Base-by-base conservation (phyloP, 495 filamentous ascomycete species). In the Astrothelium subdiscretum region DNA sequence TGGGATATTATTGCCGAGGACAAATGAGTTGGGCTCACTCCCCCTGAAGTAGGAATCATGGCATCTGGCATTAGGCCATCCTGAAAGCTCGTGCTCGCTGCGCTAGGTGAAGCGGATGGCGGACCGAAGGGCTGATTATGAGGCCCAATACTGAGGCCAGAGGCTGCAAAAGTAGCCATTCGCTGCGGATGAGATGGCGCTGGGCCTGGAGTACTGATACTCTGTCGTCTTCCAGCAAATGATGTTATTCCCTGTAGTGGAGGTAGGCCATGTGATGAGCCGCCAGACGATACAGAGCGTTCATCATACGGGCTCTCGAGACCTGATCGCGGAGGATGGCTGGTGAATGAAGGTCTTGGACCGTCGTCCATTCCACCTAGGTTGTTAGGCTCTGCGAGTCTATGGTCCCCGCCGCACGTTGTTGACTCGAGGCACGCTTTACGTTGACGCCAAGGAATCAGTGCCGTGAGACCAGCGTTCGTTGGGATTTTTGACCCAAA, bases 1-100 rank as follows among this genome's bases (percentile, higher is more conserved):
- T 95, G 92, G 26, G 85, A 83, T 62, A 80, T 77, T 54, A 77
- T 72, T 63, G 69, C 64, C 24, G 73, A 67, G 40, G 78, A 78
- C 18, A 78, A 72, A 27, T 77, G 74, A 38, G 79, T 65, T 42
- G 77, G 78, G 35, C 78, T 73, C 58, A 82, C 69, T 44, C 71
- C 74, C 57, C 78, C 68, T 35, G 73, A 68, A 18, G 75, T 71
- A 22, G 76, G 52, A 35, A 67, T 65, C 22, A 76, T 24, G 18
- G 58, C 58, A 13, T 66, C 68, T 18, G 58, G 62, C 12, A 59
- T 32, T 2, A 63, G 60, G 10, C 51, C 44, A 32, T 72, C 70
- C n/a, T 64, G 66, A 38, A 65, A 48, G 44, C 63, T 57, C 0
- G 63, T 64, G 20, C 63, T 66, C 8, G 68, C 59, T 27, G 65